Evolutionary conservation across 164 flowering plant species (phyloP).

Genomic region (Taxillus chinensis): DNA sequence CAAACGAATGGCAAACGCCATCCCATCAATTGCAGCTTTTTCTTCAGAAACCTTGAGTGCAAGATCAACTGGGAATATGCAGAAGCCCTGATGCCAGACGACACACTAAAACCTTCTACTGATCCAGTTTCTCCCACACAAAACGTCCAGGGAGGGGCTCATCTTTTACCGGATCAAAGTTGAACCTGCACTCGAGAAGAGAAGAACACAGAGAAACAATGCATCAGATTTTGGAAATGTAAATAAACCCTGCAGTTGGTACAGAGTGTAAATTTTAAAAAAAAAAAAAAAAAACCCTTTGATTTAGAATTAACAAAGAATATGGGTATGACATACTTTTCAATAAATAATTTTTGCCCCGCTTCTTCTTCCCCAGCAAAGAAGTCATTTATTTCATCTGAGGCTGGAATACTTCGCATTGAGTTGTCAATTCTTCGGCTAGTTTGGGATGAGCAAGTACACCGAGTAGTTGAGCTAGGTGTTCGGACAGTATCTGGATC

Average conservation of each 20-base stretch:
- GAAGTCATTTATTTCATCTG: conserved; percentile 40
- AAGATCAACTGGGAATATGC: conserved; percentile 17
- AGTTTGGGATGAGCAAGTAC: conserved; percentile 14
- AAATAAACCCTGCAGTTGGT: too few relatives aligned
- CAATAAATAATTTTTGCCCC: conserved; percentile 29
- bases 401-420: conserved; percentile 20
- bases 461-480: conserved; percentile 43
- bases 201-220: neutral
- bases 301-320: neutral
- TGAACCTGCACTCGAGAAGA: conserved; percentile 23
- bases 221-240: neutral
- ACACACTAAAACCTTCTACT: conserved; percentile 15
- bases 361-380: conserved; percentile 32
- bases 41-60: conserved; percentile 12
- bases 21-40: conserved; percentile 20
- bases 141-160: conserved; percentile 44
- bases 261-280: neutral
- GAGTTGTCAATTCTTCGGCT: conserved; percentile 13
- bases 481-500: conserved; percentile 28
- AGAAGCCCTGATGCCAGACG: conserved; percentile 19
- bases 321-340: conserved; percentile 22
- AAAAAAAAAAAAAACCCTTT: neutral
- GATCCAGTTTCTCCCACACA: conserved; percentile 36
- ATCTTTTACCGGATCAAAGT: conserved; percentile 43
- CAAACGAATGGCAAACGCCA: conserved; percentile 31